Conservation (phyloP, 1,139 yeast species). For the Sugiyamaella grinbergsii region DNA sequence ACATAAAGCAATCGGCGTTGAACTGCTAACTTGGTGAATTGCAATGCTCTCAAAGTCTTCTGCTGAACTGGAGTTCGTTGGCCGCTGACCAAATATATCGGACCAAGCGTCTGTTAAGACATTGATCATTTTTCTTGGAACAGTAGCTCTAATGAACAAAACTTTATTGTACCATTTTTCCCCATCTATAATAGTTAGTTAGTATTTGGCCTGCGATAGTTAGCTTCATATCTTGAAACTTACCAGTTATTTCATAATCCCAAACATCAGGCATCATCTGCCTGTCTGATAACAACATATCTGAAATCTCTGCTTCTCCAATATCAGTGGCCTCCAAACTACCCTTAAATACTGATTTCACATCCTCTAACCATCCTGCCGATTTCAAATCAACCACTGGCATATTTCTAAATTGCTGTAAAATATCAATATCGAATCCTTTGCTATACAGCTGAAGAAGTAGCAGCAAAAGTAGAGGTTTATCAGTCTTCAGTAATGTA, state of each 20-base stretch:
- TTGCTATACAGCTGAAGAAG: conserved; percentile 33
- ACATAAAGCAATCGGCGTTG: conserved; percentile 54
- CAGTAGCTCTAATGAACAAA: conserved; percentile 29
- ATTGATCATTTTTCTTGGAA: conserved; percentile 33
- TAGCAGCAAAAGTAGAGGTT: conserved; percentile 49
- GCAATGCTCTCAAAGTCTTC: conserved; percentile 27
- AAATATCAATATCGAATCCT: conserved; percentile 10
- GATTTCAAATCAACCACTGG: conserved; percentile 16
- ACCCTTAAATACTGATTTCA: conserved; percentile 9
- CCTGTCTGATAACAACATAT: background rate
- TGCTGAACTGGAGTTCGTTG: conserved; percentile 4
- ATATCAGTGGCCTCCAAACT: background rate
- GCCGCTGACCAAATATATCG: conserved; percentile 21
- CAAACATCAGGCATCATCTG: conserved; percentile 16
- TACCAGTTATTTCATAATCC: conserved; percentile 20
- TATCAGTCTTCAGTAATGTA: conserved; percentile 55
- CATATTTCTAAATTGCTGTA: conserved; percentile 11
- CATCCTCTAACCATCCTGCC: conserved; percentile 18
- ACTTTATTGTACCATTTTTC: conserved; percentile 28
- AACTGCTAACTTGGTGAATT: conserved; percentile 28
- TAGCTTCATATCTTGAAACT: background rate
- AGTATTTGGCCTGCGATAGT: background rate
- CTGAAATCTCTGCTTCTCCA: conserved; percentile 3
- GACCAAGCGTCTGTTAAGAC: conserved; percentile 26
- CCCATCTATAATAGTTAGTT: conserved; percentile 10